Conservation (phyloP, 352 stramenopile genomes). For the Pythium rhizo-oryzae region DNA sequence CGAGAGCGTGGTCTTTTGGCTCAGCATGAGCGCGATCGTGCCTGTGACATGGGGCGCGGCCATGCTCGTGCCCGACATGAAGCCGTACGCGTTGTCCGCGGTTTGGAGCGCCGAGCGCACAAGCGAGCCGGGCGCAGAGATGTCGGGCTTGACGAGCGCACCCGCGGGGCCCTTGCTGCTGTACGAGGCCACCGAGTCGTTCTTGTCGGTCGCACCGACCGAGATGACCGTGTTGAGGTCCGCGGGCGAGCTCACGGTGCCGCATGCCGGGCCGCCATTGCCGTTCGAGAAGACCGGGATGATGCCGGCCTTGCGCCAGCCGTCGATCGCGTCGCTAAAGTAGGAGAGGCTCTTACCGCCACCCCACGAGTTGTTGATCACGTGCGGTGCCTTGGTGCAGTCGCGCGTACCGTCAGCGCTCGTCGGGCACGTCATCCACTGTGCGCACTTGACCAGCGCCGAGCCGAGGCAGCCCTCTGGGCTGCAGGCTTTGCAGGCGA, state of each 20-base stretch:
- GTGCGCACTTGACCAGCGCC: constrained; percentile 29
- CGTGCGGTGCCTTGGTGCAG: constrained; percentile 41
- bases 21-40: constrained; percentile 35
- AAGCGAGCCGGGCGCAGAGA: constrained; percentile 34
- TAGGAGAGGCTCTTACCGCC: constrained; percentile 20
- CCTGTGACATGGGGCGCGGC: constrained; percentile 37
- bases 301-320: constrained; percentile 38
- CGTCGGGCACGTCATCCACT: constrained; percentile 33
- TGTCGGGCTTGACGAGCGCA: constrained; percentile 33
- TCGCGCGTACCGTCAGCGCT: constrained; percentile 17
- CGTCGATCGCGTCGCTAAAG: constrained; percentile 31
- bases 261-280: constrained; percentile 34
- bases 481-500: constrained; percentile 33
- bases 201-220: constrained; percentile 34
- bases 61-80: constrained; percentile 38
- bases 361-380: constrained; percentile 47
- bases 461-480: constrained; percentile 19
- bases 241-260: constrained; percentile 31
- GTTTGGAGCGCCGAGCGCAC: constrained; percentile 25
- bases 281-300: constrained; percentile 40
- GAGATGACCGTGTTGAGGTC: constrained; percentile 36
- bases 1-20: constrained; percentile 27
- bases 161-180: constrained; percentile 33
- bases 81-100: constrained; percentile 28
- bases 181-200: constrained; percentile 32